phyloP scores from a whole-genome alignment of 2,329 filamentous ascomycete genomes.

The Cladophialophora carrionii region DNA sequence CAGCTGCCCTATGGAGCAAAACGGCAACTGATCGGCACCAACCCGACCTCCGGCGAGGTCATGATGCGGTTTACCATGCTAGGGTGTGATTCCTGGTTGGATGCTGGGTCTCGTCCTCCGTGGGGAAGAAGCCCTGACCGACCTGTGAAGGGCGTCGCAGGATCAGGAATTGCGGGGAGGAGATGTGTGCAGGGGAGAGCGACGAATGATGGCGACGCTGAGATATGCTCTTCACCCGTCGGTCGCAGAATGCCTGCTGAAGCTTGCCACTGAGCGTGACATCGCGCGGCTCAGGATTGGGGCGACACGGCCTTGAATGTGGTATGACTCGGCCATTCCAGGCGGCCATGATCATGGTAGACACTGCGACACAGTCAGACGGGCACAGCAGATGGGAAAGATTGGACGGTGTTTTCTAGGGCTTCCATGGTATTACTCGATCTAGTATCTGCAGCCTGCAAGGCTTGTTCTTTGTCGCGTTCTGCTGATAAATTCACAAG shows the following conservation, averaged over 20 bases:
- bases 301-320: slow-evolving; percentile 2
- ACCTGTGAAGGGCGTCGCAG: neutral
- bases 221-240: neutral
- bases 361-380: neutral
- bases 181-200: slow-evolving; percentile 10
- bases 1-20: slow-evolving; percentile 6
- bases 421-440: slow-evolving; percentile 11
- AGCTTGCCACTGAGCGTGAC: slow-evolving; percentile 21
- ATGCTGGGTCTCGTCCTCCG: neutral
- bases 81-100: slow-evolving; percentile 7
- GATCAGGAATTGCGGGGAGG: slow-evolving; percentile 5
- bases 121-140: neutral
- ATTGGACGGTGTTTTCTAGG: slow-evolving; percentile 16
- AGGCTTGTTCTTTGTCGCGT: neutral
- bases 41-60: slow-evolving; percentile 1
- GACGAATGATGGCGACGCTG: slow-evolving; percentile 25
- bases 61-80: slow-evolving; percentile 7
- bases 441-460: slow-evolving; percentile 7
- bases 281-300: slow-evolving; percentile 22
- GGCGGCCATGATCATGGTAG: neutral
- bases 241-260: neutral
- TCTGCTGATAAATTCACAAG: neutral
- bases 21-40: slow-evolving; percentile 21
- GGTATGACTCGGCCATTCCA: slow-evolving; percentile 1
- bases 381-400: slow-evolving; percentile 3